Base-by-base conservation (phyloP, 1,139 yeast species). In the Magnusiomyces tetraspermus region DNA sequence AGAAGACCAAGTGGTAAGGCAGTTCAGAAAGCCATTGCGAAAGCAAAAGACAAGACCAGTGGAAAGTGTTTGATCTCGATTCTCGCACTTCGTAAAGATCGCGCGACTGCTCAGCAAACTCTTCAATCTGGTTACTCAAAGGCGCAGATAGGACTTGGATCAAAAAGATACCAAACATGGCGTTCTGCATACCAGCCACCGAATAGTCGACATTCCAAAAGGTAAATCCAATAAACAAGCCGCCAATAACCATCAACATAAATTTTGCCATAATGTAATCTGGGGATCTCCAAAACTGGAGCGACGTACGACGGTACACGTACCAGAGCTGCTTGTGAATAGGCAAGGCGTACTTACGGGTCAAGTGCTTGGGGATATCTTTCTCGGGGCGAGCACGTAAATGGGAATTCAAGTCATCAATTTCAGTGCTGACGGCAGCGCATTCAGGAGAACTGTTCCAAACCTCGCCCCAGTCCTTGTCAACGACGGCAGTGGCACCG, bases 401-500 rank as follows among this genome's bases (percentile, higher is more conserved):
- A 67, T 54, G 51, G 8, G 46, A 43, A 80, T 82, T 77, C 33
- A 74, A 65, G 13, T 72, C 72, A 61, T 57, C 59, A 38, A 62
- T 52, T 50, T 63, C 66, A 3, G 49, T 51, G 45, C 64, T 74
- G 63, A 57, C 69, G 0, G 68, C 76, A 45, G 62, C 60, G 61
- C 72, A 76, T 63, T 83, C 85, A 0, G 69, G 67, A 3, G 85
- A 80, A 48, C 71, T 70, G 59, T 70, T 69, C 88, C 88, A 83
- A 24, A 80, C 82, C 54, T 80, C 77, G 56, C 75, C 72, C 67
- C 80, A 83, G 64, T 83, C 82, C 60, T 77, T 78, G 48, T 71
- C 72, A 30, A 84, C 83, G 53, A 73, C 76, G 33, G 84, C 75
- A 24, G 85, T 85, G 1, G 88, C 86, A 31, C 86, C 88, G 28